phyloP scores from a whole-genome alignment of 257 asterid species.

The Solanum clarkiae region DNA sequence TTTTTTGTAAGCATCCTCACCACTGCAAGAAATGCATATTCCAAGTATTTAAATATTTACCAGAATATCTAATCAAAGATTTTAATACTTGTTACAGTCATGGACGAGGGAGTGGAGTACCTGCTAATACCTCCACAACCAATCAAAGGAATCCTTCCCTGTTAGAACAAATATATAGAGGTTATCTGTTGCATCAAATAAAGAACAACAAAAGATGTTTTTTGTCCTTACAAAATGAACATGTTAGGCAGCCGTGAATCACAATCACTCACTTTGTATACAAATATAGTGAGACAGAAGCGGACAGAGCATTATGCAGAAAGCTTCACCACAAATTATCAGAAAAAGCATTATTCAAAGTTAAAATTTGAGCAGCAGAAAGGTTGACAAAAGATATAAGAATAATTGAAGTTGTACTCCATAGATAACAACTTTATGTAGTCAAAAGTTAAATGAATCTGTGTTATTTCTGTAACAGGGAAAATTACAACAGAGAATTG shows the following conservation, averaged over 20 bases:
- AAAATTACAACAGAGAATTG: background rate
- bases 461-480: background rate
- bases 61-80: background rate
- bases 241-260: background rate
- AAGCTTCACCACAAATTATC: background rate
- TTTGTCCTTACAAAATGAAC: background rate
- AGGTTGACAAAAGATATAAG: background rate
- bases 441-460: background rate
- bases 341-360: background rate
- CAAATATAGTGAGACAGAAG: background rate
- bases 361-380: background rate
- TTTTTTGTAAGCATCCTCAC: conserved; percentile 92
- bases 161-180: background rate
- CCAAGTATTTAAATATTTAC: background rate
- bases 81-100: background rate
- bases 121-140: conserved; percentile 97
- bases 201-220: background rate
- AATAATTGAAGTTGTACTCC: background rate
- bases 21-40: conserved; percentile 25
- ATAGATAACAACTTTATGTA: too few relatives aligned
- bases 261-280: background rate
- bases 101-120: conserved; percentile 18
- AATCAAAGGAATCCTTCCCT: conserved; percentile 81
- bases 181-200: background rate
- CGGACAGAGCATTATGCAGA: background rate